phyloP scores from a whole-genome alignment of 805 yeast species.

The Trichomonascus vanleenenianus region DNA sequence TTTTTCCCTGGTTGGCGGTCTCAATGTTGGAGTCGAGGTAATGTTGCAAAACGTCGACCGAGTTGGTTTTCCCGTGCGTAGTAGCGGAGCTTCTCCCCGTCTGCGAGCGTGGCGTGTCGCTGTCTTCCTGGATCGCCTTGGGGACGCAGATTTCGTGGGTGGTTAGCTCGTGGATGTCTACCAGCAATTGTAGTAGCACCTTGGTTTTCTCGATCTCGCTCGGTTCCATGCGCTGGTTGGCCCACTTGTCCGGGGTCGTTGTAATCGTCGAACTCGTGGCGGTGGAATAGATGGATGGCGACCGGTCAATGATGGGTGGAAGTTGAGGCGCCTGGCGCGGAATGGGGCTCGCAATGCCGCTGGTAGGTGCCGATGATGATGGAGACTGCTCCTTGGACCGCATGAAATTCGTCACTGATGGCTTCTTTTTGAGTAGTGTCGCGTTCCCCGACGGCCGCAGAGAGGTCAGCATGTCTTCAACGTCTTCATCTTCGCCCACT shows the following conservation, averaged over 20 bases:
- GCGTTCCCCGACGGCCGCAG: conserved; percentile 11
- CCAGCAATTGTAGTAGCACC: conserved; percentile 38
- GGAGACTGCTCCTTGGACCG: neutral
- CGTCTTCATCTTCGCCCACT: conserved; percentile 10
- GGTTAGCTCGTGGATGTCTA: conserved; percentile 21
- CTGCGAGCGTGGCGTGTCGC: neutral
- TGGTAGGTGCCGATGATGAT: neutral
- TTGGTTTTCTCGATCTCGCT: conserved; percentile 21
- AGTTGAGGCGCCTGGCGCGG: neutral
- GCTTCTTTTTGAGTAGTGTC: conserved; percentile 4
- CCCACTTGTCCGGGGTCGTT: conserved; percentile 7
- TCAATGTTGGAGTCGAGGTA: conserved; percentile 8
- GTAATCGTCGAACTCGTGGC: conserved; percentile 1
- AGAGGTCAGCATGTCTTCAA: conserved; percentile 16
- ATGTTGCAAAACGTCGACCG: conserved; percentile 12
- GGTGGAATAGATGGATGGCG: neutral
- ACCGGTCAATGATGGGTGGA: neutral
- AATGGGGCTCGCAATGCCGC: neutral
- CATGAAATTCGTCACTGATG: neutral
- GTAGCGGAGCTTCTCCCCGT: conserved; percentile 1
- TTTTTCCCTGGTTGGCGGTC: neutral
- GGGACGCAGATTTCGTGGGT: conserved; percentile 1
- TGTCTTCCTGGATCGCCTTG: neutral
- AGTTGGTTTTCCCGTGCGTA: conserved; percentile 3
- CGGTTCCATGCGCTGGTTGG: conserved; percentile 6